Base-by-base conservation (phyloP, 2,329 filamentous ascomycete genomes). In the Fusarium albidum region DNA sequence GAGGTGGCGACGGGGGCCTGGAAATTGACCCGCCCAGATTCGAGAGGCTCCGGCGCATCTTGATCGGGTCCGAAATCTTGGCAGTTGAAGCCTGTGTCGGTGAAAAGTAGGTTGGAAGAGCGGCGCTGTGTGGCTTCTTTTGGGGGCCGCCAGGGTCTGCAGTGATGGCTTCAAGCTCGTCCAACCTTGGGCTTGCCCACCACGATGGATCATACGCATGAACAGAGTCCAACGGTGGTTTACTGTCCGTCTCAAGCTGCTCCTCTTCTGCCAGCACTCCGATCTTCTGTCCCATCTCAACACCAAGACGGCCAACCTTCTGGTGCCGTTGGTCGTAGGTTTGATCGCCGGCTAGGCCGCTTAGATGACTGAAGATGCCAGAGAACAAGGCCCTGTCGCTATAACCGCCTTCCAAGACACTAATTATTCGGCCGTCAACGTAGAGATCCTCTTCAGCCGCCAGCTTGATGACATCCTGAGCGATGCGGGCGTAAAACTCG, bases 341-440 rank as follows among this genome's bases (percentile, higher is more conserved):
- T 32, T 80, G 82, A 17, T 78, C 78, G 33, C 85, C 85, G 33
- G 86, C 86, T 32, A 99, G 81, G 6, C 94, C 95, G 63, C 90
- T 91, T 14, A 99, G 72, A 73, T 99, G 95, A 71, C 93, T 96
- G 52, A 97, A 77, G 4, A 97, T 88, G 37, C 95, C 95, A 28
- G 92, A 96, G 45, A 84, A 89, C 41, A 99, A 77, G 9, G 95
- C 95, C 52, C 93, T 86, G 73, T 99, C 91, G 69, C 93, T 97
- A 69, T 99, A 99, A 1, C 95, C 95, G 27, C 95, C 95, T 74
- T 99, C 95, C 17, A 99, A 81, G 3, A 98, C 92, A 71, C 94
- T 98, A 68, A 99, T 88, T 17, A 98, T 82, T 37, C 95, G 84
- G 3, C 94, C 94, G 21, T 96, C 89, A 2, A 91, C 90, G 25